Evolutionary conservation across 495 filamentous ascomycete genomes (phyloP), one percentile per base, ranked within the genome.

Genomic region (Aspergillus avenaceus): DNA sequence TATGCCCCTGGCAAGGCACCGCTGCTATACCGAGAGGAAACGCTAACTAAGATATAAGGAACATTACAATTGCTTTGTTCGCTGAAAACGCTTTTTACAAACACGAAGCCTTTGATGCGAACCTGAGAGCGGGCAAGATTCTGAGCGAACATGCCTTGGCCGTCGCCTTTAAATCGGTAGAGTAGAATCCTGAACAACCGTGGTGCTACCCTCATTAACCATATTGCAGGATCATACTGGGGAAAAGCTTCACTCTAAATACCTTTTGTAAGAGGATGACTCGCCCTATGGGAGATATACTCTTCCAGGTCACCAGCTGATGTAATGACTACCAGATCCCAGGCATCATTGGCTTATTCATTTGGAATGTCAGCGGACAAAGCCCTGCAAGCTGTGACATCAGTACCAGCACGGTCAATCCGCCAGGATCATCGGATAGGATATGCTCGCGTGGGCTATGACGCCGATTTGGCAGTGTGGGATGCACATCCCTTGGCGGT

Each of bases 381-480:
- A 7, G 82, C 83, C 9, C 56, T 86, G 16, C 77, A 82, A 24
- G 69, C 79, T 0, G 82, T 86, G 5, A 86, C 83, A 3, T 78
- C 73, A 14, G 77, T 77, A 1, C 79, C 83, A 5, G 82, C 83
- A n/a, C 74, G 77, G 46, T 71, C 77, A 13, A 67, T 86, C 0
- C 79, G 79, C 4, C 69, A 84, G 12, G 77, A 73, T 3, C 61
- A 85, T 36, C 71, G 83, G 13, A 69, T 86, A 11, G 83, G 83
- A 8, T 84, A 84, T 52, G 65, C 79, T 36, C 79, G 78, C 60
- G 66, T 75, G 18, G 82, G 83, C 0, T 84, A 80, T 49, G 83
- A 86, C 58, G 83, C 83, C 18, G 83, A 86, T 54, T 48, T 86
- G 18, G 83, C 84, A 2, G 73, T 85, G 8, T 86, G 82, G 82